Base-by-base conservation (phyloP, 2,329 filamentous ascomycete species). In the Aspergillaceae sp. region DNA sequence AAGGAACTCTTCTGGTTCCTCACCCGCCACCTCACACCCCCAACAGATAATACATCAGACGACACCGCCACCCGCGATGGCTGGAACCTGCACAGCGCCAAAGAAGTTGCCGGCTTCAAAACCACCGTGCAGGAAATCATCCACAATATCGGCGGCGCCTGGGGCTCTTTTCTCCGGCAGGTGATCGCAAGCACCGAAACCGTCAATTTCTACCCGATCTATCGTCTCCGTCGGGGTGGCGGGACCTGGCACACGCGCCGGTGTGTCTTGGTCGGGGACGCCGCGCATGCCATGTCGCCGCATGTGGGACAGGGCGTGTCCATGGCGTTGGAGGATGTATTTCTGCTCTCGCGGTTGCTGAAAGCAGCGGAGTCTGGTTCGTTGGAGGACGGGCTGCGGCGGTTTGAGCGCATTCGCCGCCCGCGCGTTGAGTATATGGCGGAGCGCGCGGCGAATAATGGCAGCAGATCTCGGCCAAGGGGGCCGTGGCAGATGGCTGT, bases 281-380 rank as follows among this genome's bases (percentile, higher is more conserved):
- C 62, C 7, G 63, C 57, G 3, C 62, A 65, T 51, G 62, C 61
- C 0, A 63, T 63, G 58, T 53, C 51, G n/a, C 60, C 63, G 4
- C 62, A 64, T 53, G 68, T 68, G 1, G 74, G 75, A 2, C 75
- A 79, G 56, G 76, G 76, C 0, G 69, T 72, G 0, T 73, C 69
- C 7, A 75, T 78, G 62, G 75, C 73, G 0, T 49, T 79, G n/a
- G 76, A 79, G 52, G 76, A 79, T 51, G 51, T 50, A 0, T 60
- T 61, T 37, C 42, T 63, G 32, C 47, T 66, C 3, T 59, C 62
- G 3, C 52, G 57, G 2, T 32, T 65, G 9, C 45, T 64, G 19
- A 7, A 41, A 53, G 11, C 34, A 27, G 36, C 19, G 19, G 1
- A 40, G 42, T 9, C 36, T 47, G n/a, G 10, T 51, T 26, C 36